These are phyloP conservation scores for Saitozyma podzolica DNA, from an alignment of 768 basidiomycete genomes.

Conservation along the genomic window DNA sequence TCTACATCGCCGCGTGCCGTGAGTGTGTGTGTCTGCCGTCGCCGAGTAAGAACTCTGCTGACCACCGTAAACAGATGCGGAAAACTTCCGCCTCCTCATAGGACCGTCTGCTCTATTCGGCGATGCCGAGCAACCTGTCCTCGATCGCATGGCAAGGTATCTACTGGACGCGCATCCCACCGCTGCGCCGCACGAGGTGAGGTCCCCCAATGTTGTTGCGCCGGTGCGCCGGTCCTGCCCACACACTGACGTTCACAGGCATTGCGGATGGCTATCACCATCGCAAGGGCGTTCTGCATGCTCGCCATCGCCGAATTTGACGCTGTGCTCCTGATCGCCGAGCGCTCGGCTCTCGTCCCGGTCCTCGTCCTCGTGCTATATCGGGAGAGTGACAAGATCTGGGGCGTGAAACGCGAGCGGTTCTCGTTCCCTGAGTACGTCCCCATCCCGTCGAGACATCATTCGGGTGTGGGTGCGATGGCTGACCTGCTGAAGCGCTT, in stretches of 20 bases:
- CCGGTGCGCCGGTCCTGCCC: too few species aligned
- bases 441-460: neutral
- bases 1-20: constrained; percentile 26
- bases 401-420: constrained; percentile 28
- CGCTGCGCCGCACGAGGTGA: too few species aligned
- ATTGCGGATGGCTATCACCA: too few species aligned
- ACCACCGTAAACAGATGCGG: neutral
- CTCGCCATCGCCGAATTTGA: constrained; percentile 39
- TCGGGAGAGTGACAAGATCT: constrained; percentile 30
- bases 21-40: constrained; percentile 19
- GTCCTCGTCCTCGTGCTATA: constrained; percentile 38
- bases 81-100: constrained; percentile 23
- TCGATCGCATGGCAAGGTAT: constrained; percentile 17
- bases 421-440: constrained; percentile 6
- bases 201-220: too few species aligned
- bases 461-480: neutral
- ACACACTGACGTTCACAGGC: too few species aligned
- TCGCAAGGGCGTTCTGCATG: constrained; percentile 7
- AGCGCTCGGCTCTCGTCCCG: constrained; percentile 32
- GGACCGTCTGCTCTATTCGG: constrained; percentile 11
- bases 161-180: neutral
- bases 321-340: constrained; percentile 36
- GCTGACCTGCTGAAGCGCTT: constrained; percentile 13
- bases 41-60: neutral
- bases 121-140: constrained; percentile 17